These are phyloP conservation scores for Pseudogymnoascus sp. DNA, from an alignment of 2,329 filamentous ascomycete species.

Conservation along the genomic window DNA sequence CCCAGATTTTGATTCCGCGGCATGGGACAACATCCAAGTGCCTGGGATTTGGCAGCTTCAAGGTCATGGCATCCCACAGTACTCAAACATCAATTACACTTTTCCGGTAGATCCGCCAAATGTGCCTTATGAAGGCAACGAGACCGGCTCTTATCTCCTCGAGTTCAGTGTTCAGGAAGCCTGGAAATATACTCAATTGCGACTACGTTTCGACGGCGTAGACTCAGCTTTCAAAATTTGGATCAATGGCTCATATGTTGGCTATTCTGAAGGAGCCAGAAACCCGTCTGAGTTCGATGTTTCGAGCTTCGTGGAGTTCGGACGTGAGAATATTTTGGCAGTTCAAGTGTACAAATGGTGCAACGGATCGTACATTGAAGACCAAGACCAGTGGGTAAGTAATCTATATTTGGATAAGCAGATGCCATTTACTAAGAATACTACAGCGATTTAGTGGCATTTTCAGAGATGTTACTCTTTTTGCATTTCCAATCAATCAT, in stretches of 20 bases:
- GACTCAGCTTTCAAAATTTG: constrained; percentile 51
- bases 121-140: constrained; percentile 43
- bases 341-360: constrained; percentile 51
- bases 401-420: too few species aligned
- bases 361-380: constrained; percentile 51
- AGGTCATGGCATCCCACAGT: constrained; percentile 44
- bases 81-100: constrained; percentile 48
- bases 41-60: constrained; percentile 51
- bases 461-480: constrained; percentile 47
- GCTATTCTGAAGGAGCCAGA: constrained; percentile 50
- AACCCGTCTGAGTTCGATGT: constrained; percentile 54
- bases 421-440: too few species aligned
- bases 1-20: constrained; percentile 23
- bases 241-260: constrained; percentile 47
- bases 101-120: constrained; percentile 48
- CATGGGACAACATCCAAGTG: constrained; percentile 43
- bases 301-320: constrained; percentile 32
- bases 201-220: constrained; percentile 51
- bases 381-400: constrained; percentile 35
- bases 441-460: constrained; percentile 46
- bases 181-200: constrained; percentile 37
- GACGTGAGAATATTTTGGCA: constrained; percentile 31
- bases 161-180: constrained; percentile 39
- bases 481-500: constrained; percentile 41
- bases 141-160: constrained; percentile 46